These are phyloP conservation scores for Mycena floridula DNA, from an alignment of 768 basidiomycete species.

Conservation along the genomic window DNA sequence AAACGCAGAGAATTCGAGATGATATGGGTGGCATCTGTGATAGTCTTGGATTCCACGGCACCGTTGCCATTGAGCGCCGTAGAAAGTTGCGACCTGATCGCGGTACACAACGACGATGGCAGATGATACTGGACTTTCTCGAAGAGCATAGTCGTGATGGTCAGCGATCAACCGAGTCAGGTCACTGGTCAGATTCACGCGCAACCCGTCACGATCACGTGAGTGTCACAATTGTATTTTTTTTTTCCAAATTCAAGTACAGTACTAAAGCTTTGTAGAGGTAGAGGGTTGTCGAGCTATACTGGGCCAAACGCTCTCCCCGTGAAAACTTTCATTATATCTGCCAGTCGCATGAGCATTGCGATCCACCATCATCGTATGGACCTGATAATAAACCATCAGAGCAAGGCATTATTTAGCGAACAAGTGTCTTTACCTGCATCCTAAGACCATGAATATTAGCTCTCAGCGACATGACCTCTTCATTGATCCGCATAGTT, in stretches of 20 bases:
- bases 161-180: background rate
- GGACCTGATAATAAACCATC: conserved; percentile 34
- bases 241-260: background rate
- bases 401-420: background rate
- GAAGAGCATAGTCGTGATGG: conserved; percentile 22
- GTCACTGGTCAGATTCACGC: background rate
- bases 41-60: conserved; percentile 24
- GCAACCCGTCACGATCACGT: background rate
- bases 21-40: conserved; percentile 43
- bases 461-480: conserved; percentile 62
- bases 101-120: conserved; percentile 38
- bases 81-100: conserved; percentile 36
- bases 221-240: background rate
- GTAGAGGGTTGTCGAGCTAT: no score
- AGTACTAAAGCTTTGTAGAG: background rate
- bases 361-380: conserved; percentile 72
- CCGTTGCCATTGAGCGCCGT: conserved; percentile 49
- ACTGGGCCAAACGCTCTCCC: no score
- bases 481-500: conserved; percentile 64
- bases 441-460: conserved; percentile 72
- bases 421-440: conserved; percentile 51
- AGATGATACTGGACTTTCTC: conserved; percentile 39
- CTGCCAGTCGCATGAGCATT: conserved; percentile 51
- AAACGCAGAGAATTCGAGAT: conserved; percentile 52
- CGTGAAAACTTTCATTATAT: no score